Base-by-base conservation (phyloP, 2,329 filamentous ascomycete genomes). In the Penicillium sp. region DNA sequence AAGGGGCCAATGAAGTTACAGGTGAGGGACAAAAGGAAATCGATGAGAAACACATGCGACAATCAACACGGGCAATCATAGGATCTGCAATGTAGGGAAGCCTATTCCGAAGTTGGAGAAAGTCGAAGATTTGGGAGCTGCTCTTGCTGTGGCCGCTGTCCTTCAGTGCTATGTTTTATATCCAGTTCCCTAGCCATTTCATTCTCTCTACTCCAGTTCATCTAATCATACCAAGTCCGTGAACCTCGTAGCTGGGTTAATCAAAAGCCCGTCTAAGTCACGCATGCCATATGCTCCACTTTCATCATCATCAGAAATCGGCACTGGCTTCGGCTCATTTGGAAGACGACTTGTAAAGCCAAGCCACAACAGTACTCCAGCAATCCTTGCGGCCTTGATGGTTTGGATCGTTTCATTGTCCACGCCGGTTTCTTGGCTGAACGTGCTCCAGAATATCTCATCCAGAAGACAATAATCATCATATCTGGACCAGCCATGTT, bases 311-410 rank as follows among this genome's bases (percentile, higher is more conserved):
- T 31, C 46, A 8, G 41, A 34, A 43, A 74, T 71, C 13, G 68
- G 68, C 26, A 62, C 52, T 20, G 67, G 60, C 54, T 59, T 40
- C 1, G 62, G 60, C 52, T 56, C 55, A 55, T 70, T 72, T 18
- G 61, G 61, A 46, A 73, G 63, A 10, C 69, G 64, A 49, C 61
- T 63, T 3, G 67, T 73, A 46, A 74, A 73, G 8, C 69, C 69
- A 32, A 43, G 24, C 4, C 60, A 68, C 6, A 64, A 49, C 18
- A 74, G 45, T 35, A 68, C 31, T 1, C 70, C 70, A 5, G 63
- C 29, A 24, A 64, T 54, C 27, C 66, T 65, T 45, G 68, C 67
- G 9, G 54, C 22, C 44, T 65, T 64, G 37, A 71, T 67, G 6
- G 46, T 48, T 28, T 44, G 32, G 22, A 65, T 36, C 1, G 43